Base-by-base conservation (phyloP, 78 protist genomes). In the Cavenderia fasciculata region DNA sequence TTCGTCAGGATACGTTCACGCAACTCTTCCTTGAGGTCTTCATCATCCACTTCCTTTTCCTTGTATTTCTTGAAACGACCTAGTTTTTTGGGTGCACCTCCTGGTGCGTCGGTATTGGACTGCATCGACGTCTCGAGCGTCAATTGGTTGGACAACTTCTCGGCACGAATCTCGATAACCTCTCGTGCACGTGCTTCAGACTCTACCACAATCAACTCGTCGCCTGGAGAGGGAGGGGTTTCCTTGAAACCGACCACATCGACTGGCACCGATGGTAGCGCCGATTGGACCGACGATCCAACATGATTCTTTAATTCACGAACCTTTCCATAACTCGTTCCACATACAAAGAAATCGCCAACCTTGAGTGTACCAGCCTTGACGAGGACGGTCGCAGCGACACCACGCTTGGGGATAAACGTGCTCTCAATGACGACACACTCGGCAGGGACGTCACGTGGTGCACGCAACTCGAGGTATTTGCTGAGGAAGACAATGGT, bases 401-500 rank as follows among this genome's bases (percentile, higher is more conserved):
- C 62, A 29, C 93, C 93, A 61, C 85, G 71, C 56, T 65, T 70
- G 71, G 41, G 65, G 11, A 47, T 68, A 23, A 71, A 57, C 0
- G 68, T 87, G 21, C 71, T 34, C 54, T 87, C 93, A 38, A 87
- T 87, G 31, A 87, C 93, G 2, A 66, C 71, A 29, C 73, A 85
- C 40, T 54, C 40, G 0, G 70, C 4, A 44, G 27, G 43, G 38
- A 33, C 74, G 21, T 49, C 46, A 4, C 46, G 14, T 7, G 75
- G 62, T 74, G 93, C 87, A 21, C 12, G 27, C 43, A 96, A 54
- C 1, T 96, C 94, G 61, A 77, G 49, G 11, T 78, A 6, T 61
- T 86, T 92, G 0, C 95, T 65, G 21, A 82, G 57, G 41, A 94
- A 72, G 1, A 65, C n/a, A 7, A 96, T 75, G 3, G 94, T 77